Percentiles rank a stretch among this genome's conserved stretches.
phyloP scores from a whole-genome alignment of 1,284 basidiomycete genomes.

The Cryptococcus maquisensis region DNA sequence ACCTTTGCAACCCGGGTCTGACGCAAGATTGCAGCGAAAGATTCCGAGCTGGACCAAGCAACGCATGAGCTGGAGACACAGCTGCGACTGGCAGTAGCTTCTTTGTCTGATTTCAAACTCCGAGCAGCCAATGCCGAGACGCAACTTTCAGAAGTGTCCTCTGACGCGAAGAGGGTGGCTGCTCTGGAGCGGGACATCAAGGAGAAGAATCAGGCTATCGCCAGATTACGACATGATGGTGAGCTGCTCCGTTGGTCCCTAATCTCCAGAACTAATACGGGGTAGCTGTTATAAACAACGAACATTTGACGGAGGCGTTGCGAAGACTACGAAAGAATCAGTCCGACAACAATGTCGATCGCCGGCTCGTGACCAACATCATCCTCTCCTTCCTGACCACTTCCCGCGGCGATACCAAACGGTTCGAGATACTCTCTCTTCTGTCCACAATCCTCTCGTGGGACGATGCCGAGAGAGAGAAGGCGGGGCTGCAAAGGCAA shows the following conservation, averaged over 20 bases:
- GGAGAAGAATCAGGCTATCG: conserved; percentile 87
- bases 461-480: conserved; percentile 83
- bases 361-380: conserved; percentile 88
- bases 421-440: conserved; percentile 92
- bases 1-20: background rate
- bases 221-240: conserved; percentile 93
- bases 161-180: conserved; percentile 61
- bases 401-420: conserved; percentile 84
- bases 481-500: conserved; percentile 75
- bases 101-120: conserved; percentile 77
- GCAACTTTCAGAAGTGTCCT: conserved; percentile 66
- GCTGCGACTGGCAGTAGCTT: conserved; percentile 64
- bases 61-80: conserved; percentile 76
- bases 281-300: conserved; percentile 88
- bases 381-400: conserved; percentile 87
- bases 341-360: conserved; percentile 83
- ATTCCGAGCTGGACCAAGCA: conserved; percentile 60
- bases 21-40: conserved; percentile 49
- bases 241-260: conserved; percentile 16
- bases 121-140: conserved; percentile 76
- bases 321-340: conserved; percentile 80
- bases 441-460: conserved; percentile 85
- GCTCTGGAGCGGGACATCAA: conserved; percentile 84
- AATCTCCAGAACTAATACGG: conserved; percentile 5
- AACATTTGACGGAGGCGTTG: conserved; percentile 96